These are phyloP conservation scores for Neofusicoccum ribis DNA, from an alignment of 2,329 filamentous ascomycete genomes.

Conservation along the genomic window DNA sequence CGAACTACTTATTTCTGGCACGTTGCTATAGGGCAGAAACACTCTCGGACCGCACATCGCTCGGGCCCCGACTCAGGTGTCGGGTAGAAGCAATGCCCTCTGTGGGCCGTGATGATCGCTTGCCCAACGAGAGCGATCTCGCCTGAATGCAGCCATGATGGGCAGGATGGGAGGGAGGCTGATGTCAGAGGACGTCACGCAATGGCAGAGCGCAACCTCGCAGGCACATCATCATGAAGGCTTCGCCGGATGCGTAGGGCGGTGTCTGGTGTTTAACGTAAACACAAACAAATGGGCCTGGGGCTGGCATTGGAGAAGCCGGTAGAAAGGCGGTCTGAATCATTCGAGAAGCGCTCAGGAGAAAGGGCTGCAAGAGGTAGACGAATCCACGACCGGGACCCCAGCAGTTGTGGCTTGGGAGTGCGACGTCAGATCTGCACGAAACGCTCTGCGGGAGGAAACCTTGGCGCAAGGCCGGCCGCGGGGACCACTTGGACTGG, in stretches of 20 bases:
- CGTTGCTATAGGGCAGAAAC: not conserved
- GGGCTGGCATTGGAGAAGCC: not conserved
- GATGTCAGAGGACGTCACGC: conserved; percentile 4
- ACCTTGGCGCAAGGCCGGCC: conserved; percentile 3
- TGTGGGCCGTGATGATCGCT: conserved; percentile 6
- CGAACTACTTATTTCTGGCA: conserved; percentile 3
- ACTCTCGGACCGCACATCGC: not conserved
- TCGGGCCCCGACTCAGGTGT: conserved; percentile 10
- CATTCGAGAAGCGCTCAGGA: conserved; percentile 14
- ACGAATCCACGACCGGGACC: conserved; percentile 9
- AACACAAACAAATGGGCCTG: not conserved
- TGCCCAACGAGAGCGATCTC: not conserved
- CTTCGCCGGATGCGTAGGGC: not conserved
- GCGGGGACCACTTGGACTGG: conserved; percentile 6
- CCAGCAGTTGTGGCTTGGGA: conserved; percentile 2
- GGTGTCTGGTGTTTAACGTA: not conserved
- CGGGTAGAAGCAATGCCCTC: not conserved
- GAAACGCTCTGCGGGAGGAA: conserved; percentile 2
- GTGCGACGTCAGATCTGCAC: conserved; percentile 9
- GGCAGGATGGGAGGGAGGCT: not conserved
- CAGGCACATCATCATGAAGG: not conserved
- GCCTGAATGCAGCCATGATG: not conserved
- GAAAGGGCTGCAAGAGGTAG: conserved; percentile 16
- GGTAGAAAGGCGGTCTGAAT: conserved; percentile 16
- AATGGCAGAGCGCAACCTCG: not conserved